Conservation (phyloP, 1,284 basidiomycete species). For the Ceratobasidium sp. region DNA sequence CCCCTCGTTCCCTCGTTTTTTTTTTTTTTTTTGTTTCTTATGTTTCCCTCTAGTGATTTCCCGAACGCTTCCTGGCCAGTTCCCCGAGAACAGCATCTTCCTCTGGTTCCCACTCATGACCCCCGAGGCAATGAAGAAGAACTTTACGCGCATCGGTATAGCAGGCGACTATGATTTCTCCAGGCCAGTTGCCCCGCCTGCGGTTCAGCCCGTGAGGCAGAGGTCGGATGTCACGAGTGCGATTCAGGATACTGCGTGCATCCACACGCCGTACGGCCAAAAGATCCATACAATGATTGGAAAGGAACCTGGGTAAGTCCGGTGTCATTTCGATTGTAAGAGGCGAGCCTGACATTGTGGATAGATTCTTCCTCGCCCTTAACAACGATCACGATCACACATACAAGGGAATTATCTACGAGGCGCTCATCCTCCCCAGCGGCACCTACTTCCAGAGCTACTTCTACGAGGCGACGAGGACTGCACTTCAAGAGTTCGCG, state of each 20-base stretch:
- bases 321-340: neutral
- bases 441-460: constrained; percentile 36
- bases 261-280: constrained; percentile 61
- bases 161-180: constrained; percentile 57
- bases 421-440: constrained; percentile 54
- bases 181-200: constrained; percentile 48
- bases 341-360: constrained; percentile 40
- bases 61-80: constrained; percentile 44
- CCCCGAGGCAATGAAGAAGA: constrained; percentile 65
- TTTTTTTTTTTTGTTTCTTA: neutral
- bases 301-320: constrained; percentile 62
- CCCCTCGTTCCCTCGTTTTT: neutral
- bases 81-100: constrained; percentile 55
- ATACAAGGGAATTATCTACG: constrained; percentile 56
- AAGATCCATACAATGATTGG: constrained; percentile 57
- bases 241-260: constrained; percentile 54
- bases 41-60: constrained; percentile 1
- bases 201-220: constrained; percentile 55
- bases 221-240: constrained; percentile 64
- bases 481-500: constrained; percentile 41
- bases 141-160: constrained; percentile 64
- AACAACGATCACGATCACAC: constrained; percentile 53
- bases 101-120: constrained; percentile 89
- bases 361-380: constrained; percentile 65
- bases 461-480: constrained; percentile 40